Conservation (phyloP, 2,329 filamentous ascomycete genomes). For the Teratosphaeria destructans region DNA sequence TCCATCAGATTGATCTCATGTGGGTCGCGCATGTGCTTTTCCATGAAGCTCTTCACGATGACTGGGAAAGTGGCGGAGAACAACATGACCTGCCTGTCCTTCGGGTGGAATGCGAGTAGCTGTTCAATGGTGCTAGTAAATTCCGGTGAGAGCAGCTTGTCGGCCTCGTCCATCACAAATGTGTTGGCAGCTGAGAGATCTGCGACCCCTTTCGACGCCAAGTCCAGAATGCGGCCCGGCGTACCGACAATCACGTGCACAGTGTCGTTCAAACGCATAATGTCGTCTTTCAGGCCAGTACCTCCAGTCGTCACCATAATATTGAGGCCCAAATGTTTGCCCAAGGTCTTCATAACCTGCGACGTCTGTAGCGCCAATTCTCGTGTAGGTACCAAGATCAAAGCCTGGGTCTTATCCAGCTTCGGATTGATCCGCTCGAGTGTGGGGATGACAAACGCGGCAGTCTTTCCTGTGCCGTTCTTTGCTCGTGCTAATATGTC, state of each 20-base stretch:
- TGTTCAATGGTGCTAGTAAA: slow-evolving; percentile 98
- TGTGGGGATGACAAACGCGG: slow-evolving; percentile 91
- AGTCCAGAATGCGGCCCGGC: slow-evolving; percentile 87
- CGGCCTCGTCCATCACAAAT: slow-evolving; percentile 99
- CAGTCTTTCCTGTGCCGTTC: slow-evolving; percentile 97
- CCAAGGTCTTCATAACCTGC: slow-evolving; percentile 96
- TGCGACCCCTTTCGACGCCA: slow-evolving; percentile 91
- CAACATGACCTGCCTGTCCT: slow-evolving; percentile 97
- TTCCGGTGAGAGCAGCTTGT: slow-evolving; percentile 92
- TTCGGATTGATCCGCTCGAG: slow-evolving; percentile 96
- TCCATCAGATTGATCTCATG: slow-evolving; percentile 99
- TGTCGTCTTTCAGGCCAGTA: slow-evolving; percentile 90
- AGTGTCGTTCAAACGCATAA: slow-evolving; percentile 83
- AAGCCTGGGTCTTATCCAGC: slow-evolving; percentile 87
- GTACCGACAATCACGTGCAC: slow-evolving; percentile 98
- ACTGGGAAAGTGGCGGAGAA: slow-evolving; percentile 97
- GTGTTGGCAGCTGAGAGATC: slow-evolving; percentile 93
- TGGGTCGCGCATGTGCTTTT: slow-evolving; percentile 92
- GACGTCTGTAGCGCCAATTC: slow-evolving; percentile 97
- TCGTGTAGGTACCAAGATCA: slow-evolving; percentile 92
- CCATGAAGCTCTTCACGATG: slow-evolving; percentile 93
- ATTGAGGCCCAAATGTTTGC: slow-evolving; percentile 93
- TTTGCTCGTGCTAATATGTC: slow-evolving; percentile 95
- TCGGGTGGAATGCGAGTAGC: slow-evolving; percentile 86
- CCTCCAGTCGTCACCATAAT: slow-evolving; percentile 99